A percentile compares a stretch with the other conserved stretches of the same genome.
Evolutionary conservation across 352 stramenopile species (phyloP).

Genomic region (Globisporangium alternatum): DNA sequence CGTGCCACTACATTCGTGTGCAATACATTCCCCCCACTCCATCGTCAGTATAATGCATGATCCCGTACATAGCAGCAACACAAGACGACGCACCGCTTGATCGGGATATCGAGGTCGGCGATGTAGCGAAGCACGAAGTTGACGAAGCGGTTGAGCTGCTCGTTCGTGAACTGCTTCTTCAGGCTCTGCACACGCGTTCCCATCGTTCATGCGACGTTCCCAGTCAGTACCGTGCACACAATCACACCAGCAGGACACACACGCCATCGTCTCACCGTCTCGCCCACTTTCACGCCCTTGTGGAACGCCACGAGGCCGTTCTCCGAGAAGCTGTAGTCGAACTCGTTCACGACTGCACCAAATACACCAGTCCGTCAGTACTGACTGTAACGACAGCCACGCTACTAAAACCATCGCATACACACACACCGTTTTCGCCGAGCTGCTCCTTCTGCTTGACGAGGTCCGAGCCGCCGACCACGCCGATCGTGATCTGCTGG

Average conservation of each 20-base stretch:
- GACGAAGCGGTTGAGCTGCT: conserved; percentile 97
- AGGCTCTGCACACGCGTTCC: conserved; percentile 72
- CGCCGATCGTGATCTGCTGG: conserved; percentile 94
- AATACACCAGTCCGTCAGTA: not conserved
- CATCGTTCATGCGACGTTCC: not conserved
- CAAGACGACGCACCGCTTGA: conserved; percentile 83
- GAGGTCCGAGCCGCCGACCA: conserved; percentile 98
- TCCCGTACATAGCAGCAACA: not conserved
- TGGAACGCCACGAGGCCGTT: conserved; percentile 99
- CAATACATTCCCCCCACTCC: not conserved
- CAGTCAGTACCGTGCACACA: not conserved
- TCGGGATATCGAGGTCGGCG: conserved; percentile 93
- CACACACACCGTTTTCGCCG: conserved; percentile 82
- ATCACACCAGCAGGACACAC: too few species aligned
- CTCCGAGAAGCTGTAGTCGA: conserved; percentile 99
- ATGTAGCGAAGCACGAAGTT: conserved; percentile 97
- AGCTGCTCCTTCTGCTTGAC: conserved; percentile 99
- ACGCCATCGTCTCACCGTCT: conserved; percentile 48
- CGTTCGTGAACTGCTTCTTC: conserved; percentile 93
- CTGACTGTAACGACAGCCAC: not conserved
- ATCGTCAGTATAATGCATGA: not conserved
- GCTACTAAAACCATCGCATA: not conserved
- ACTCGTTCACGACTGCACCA: conserved; percentile 88
- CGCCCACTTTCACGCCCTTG: conserved; percentile 89
- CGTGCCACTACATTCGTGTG: conserved; percentile 73